Conservation (phyloP, 305 asterid species). For the Fraxinus nigra region DNA sequence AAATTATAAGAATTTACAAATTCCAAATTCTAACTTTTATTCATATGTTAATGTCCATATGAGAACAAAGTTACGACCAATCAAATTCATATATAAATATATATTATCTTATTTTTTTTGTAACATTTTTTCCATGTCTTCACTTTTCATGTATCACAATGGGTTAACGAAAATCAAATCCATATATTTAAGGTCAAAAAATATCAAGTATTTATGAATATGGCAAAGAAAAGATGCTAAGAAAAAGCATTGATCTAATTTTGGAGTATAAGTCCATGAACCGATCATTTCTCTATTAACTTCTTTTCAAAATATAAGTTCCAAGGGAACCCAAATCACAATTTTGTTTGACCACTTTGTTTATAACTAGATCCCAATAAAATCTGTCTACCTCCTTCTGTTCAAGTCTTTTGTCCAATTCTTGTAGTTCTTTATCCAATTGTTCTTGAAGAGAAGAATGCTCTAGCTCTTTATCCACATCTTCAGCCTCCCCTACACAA, state of each 20-base stretch:
- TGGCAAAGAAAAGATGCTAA: background rate
- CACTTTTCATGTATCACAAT: background rate
- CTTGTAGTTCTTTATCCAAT: conserved; percentile 82
- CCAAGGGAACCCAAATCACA: background rate
- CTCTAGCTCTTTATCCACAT: conserved; percentile 78
- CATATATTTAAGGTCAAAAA: background rate
- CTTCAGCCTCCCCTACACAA: conserved; percentile 64
- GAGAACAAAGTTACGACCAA: background rate
- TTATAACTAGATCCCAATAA: background rate
- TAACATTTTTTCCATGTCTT: background rate
- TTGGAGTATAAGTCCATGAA: background rate
- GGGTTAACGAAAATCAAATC: background rate
- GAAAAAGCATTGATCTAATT: background rate
- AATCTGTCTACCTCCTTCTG: conserved; percentile 70
- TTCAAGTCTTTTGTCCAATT: conserved; percentile 83
- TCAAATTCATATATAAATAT: background rate
- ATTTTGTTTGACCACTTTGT: background rate
- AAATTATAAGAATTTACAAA: background rate
- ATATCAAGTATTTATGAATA: background rate
- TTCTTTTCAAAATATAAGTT: background rate
- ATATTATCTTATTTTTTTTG: background rate
- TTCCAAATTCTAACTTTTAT: background rate
- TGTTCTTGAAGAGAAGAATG: conserved; percentile 90
- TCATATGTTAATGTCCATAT: background rate
- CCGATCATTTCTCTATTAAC: background rate